These are phyloP conservation scores for Acorus gramineus DNA, from an alignment of 106 monocot genomes.

Conservation along the genomic window DNA sequence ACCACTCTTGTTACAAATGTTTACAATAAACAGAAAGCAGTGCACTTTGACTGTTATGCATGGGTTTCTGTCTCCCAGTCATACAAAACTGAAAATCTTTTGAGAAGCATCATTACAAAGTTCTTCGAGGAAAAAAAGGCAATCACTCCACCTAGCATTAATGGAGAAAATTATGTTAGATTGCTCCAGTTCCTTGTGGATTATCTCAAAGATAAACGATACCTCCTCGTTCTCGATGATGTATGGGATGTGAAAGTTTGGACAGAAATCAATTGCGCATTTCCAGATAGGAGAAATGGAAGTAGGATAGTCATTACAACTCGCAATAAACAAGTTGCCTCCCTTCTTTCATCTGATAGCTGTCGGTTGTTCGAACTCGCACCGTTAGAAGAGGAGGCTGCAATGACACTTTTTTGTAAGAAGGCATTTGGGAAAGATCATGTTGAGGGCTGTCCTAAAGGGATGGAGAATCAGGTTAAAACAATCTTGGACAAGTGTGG, in stretches of 20 bases:
- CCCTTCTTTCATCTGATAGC: neutral
- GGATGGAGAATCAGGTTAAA: neutral
- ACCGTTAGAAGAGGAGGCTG: neutral
- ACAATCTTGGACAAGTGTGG: slow-evolving; percentile 16
- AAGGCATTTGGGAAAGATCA: neutral
- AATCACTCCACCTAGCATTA: no score
- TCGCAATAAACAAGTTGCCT: slow-evolving; percentile 5
- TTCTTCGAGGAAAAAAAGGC: neutral
- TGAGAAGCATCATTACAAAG: slow-evolving; percentile 6
- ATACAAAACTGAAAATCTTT: neutral
- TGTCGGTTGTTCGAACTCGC: neutral
- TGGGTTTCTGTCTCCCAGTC: slow-evolving; percentile 12
- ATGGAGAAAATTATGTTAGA: no score
- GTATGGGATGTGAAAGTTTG: slow-evolving; percentile 9
- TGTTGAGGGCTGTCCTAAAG: neutral
- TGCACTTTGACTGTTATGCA: slow-evolving; percentile 3
- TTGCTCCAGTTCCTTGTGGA: neutral
- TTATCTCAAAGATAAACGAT: slow-evolving; percentile 6
- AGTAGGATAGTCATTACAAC: slow-evolving; percentile 24
- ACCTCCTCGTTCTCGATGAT: slow-evolving; percentile 23
- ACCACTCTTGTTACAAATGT: slow-evolving; percentile 13
- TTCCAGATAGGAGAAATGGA: slow-evolving; percentile 8
- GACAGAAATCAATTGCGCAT: slow-evolving; percentile 8
- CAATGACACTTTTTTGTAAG: slow-evolving; percentile 10
- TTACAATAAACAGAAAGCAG: neutral